Evolutionary conservation across 2,329 filamentous ascomycete genomes (phyloP).

Genomic region (Pseudogymnoascus sp.): DNA sequence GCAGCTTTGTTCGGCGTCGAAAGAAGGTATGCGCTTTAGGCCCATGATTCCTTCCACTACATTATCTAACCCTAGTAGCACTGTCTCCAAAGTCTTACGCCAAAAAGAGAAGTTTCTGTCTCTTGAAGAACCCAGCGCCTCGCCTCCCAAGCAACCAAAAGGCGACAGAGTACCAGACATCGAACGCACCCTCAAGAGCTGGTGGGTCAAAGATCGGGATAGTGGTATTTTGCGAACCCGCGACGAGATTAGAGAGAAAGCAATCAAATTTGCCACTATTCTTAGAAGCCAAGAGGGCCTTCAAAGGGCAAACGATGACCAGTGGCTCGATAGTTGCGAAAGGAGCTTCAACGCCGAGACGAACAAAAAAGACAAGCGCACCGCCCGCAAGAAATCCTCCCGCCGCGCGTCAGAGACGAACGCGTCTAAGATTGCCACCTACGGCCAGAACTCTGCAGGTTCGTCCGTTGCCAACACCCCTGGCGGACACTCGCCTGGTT

Average conservation of each 20-base stretch:
- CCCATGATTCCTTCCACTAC: background rate
- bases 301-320: constrained; percentile 60
- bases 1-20: constrained; percentile 87
- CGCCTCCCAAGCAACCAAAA: constrained; percentile 74
- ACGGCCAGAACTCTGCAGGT: constrained; percentile 45
- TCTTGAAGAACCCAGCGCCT: constrained; percentile 68
- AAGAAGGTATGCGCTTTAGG: constrained; percentile 61
- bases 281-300: constrained; percentile 65
- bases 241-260: constrained; percentile 77
- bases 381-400: constrained; percentile 15
- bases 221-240: constrained; percentile 66
- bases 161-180: constrained; percentile 76
- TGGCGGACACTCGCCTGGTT: constrained; percentile 62
- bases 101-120: constrained; percentile 92
- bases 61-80: constrained; percentile 48
- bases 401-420: constrained; percentile 59
- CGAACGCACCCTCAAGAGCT: constrained; percentile 81
- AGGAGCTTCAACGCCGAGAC: constrained; percentile 49
- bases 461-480: constrained; percentile 54
- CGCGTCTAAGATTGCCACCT: constrained; percentile 57
- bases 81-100: constrained; percentile 94
- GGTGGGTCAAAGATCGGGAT: constrained; percentile 72
- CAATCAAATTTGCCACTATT: constrained; percentile 68
- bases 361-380: constrained; percentile 64
- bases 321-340: constrained; percentile 94